Base-by-base conservation (phyloP, 805 yeast genomes). In the Schwanniomyces occidentalis region DNA sequence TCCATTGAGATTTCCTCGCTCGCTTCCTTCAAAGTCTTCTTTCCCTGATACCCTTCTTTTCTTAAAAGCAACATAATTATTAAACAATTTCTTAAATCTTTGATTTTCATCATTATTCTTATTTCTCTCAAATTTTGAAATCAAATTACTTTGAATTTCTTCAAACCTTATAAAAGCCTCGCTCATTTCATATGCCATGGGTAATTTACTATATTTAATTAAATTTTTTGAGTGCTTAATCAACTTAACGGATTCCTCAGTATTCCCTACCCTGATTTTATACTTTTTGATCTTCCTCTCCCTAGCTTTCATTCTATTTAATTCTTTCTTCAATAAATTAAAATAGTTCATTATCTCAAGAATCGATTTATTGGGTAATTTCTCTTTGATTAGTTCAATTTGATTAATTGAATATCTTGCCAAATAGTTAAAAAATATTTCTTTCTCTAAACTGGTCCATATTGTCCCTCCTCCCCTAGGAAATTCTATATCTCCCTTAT, bases 181-280 rank as follows among this genome's bases (percentile, higher is more conserved):
- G 40, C 73, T 70, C 61, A 79, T 63, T 45, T 80, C 85, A 39
- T 62, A 54, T 1, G 80, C 75, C 3, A 64, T 61, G 1, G 85
- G 84, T 7, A 79, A 54, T 8, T 74, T 73, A 18, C 58, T 54
- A 46, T 74, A 72, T 9, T 54, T 45, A 3, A 65, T 37, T 19
- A 72, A 46, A 13, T 45, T 34, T 15, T 42, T 39, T 21, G 38
- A 24, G 14, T 28, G 20, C 24, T 16, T 22, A 13, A 17, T 9
- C 8, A n/a, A 17, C 13, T 27, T 34, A 5, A 34, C n/a, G 6
- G 20, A 13, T 15, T 19, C 19, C 18, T 22, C 18, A 12, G 4
- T 16, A 8, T 21, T 25, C 6, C 22, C 24, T 13, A 14, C 28
- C 30, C 23, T 19, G 24, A 34, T 14, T 27, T 27, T 17, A 14